Percentiles rank a stretch among this genome's conserved stretches.
These are phyloP conservation scores for Pseudocohnilembus persalinus DNA, from an alignment of 169 alveolate species.

Conservation along the genomic window DNA sequence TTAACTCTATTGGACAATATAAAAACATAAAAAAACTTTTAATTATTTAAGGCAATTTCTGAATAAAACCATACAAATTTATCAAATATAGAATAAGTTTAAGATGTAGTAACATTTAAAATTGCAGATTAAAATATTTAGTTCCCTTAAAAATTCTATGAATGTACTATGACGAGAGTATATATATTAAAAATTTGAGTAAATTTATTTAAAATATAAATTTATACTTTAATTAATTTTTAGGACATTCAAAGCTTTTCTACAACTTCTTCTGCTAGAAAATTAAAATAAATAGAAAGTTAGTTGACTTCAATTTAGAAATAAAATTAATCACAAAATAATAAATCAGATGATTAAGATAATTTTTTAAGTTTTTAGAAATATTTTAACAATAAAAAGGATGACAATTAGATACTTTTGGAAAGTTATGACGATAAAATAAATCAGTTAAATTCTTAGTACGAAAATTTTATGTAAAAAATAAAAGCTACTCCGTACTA, in stretches of 20 bases:
- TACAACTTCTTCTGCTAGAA: neutral
- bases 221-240: too few relatives aligned
- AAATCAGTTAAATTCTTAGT: neutral
- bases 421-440: neutral
- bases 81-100: neutral
- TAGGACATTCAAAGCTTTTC: too few relatives aligned
- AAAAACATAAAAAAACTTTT: neutral
- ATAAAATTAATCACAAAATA: neutral
- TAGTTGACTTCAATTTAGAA: neutral
- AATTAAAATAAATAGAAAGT: neutral
- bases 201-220: too few relatives aligned
- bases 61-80: too few relatives aligned
- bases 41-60: neutral
- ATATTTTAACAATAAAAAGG: neutral
- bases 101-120: neutral
- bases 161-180: neutral
- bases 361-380: neutral
- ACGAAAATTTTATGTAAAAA: neutral
- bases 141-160: neutral
- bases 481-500: neutral
- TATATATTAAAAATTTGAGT: too few relatives aligned
- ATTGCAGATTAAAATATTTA: neutral
- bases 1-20: neutral
- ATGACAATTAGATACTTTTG: neutral
- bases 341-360: neutral